Conservation (phyloP, 2,329 filamentous ascomycete genomes). For the Zarea fungicola region DNA sequence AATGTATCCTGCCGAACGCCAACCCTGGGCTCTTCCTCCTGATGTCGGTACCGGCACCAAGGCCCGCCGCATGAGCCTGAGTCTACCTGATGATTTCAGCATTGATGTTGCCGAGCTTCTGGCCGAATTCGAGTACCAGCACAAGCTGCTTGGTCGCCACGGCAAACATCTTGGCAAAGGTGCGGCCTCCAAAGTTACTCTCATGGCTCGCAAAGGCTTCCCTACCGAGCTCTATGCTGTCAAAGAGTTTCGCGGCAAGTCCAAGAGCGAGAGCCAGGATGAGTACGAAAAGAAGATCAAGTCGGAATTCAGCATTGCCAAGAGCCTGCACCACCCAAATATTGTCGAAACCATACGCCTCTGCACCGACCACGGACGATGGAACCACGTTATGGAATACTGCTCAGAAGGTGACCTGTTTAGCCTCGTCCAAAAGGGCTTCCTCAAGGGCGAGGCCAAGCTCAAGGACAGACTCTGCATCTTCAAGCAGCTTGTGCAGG, state of each 20-base stretch:
- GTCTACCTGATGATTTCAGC: conserved; percentile 66
- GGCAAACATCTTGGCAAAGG: conserved; percentile 76
- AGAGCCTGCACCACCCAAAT: conserved; percentile 80
- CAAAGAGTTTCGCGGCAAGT: conserved; percentile 78
- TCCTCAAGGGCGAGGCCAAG: conserved; percentile 60
- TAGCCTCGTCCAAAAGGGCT: conserved; percentile 64
- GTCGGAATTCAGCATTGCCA: conserved; percentile 83
- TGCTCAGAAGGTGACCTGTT: conserved; percentile 80
- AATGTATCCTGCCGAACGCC: conserved; percentile 33
- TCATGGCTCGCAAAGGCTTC: conserved; percentile 69
- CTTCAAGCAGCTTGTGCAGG: conserved; percentile 84
- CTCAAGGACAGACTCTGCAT: conserved; percentile 70
- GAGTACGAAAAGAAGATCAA: conserved; percentile 89
- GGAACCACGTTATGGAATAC: conserved; percentile 93
- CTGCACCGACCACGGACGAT: conserved; percentile 68
- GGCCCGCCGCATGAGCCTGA: conserved; percentile 70
- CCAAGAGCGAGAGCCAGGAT: conserved; percentile 59
- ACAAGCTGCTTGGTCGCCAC: conserved; percentile 65
- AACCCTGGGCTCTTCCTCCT: conserved; percentile 57
- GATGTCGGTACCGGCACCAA: conserved; percentile 70
- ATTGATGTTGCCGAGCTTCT: conserved; percentile 66
- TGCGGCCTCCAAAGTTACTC: conserved; percentile 73
- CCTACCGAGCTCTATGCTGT: conserved; percentile 69
- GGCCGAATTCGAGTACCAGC: conserved; percentile 64
- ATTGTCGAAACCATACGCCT: conserved; percentile 76